Evolutionary conservation across 371 early-diverging fungal genomes (phyloP), one percentile per base, ranked within the genome.

Genomic region (Phascolomyces articulosus): DNA sequence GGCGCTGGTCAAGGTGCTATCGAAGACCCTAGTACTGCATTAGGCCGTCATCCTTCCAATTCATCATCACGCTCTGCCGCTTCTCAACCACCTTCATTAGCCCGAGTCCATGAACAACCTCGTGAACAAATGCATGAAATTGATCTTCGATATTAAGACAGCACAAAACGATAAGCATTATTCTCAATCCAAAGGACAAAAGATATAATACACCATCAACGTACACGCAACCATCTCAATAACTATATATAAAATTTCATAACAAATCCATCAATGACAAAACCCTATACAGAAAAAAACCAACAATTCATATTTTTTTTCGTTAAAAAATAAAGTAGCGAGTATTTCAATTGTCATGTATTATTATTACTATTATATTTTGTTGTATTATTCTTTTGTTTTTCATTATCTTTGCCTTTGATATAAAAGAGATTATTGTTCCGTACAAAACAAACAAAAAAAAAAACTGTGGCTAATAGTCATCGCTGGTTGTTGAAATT

Each of bases 1-100:
- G 68, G 68, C 16, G 51, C 63, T 27, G 68, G 68, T 31, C 59
- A 68, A 24, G 68, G 68, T 29, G 68, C 68, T 24, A 47, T 68
- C 13, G 68, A 68, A 63, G 55, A 63, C 48, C 68, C 68, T 24
- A 31, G 21, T 6, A 26, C 31, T 9, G 41, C 31, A 8, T 34
- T 68, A 18, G 68, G 68, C 11, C 68, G 68, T 23, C 68, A 68
- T 31, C 68, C 68, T 21, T 63, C 63, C 47, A 62, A 56, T 55
- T 63, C 66, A n/a, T 70, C 70, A 10, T 44, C 62, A 31, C 64
- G 65, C 55, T 70, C 70, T 20, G 60, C 65, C 54, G 60, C 60
- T 26, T 66, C 66, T 16, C 63, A 62, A 23, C 70, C 70, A 53
- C 72, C 72, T 34, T 62, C 66, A 21, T 40, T 72, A 34, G 71